These are phyloP conservation scores for Cubamyces sp. DNA, from an alignment of 768 basidiomycete species.

Conservation along the genomic window DNA sequence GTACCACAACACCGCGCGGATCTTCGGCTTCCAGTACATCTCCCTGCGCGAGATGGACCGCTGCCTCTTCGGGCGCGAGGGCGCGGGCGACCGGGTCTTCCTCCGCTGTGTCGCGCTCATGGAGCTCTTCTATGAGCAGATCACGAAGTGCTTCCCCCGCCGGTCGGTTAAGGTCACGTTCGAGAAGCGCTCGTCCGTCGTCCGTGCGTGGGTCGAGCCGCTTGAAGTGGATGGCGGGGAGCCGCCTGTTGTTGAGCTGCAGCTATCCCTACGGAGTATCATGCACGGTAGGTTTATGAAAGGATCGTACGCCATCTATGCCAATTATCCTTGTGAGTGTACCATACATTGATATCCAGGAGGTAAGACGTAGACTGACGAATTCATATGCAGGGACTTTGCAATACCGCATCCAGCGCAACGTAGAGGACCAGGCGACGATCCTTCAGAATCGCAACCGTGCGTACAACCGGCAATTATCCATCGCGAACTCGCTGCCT, in stretches of 20 bases:
- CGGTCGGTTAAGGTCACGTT: conserved; percentile 65
- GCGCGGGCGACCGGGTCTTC: conserved; percentile 76
- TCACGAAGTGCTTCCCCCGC: conserved; percentile 59
- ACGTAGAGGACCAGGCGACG: conserved; percentile 1
- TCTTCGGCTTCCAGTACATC: conserved; percentile 95
- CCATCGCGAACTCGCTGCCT: conserved; percentile 5
- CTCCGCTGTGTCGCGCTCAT: conserved; percentile 70
- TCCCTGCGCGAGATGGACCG: conserved; percentile 87
- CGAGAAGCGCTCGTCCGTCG: conserved; percentile 51
- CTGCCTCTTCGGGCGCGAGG: conserved; percentile 66
- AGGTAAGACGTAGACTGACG: not conserved
- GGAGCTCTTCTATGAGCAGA: conserved; percentile 65
- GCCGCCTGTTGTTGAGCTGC: conserved; percentile 60
- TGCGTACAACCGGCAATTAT: conserved; percentile 24
- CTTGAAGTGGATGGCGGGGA: conserved; percentile 44
- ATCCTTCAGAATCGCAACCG: conserved; percentile 15
- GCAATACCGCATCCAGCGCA: conserved; percentile 16
- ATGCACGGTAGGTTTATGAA: conserved; percentile 42
- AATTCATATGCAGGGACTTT: conserved; percentile 18
- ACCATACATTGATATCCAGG: not conserved
- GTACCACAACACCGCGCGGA: conserved; percentile 82
- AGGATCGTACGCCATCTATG: conserved; percentile 34
- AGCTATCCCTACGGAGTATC: conserved; percentile 51
- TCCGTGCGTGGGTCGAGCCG: conserved; percentile 75
- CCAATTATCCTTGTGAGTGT: conserved; percentile 17